Evolutionary conservation across 2,329 filamentous ascomycete genomes (phyloP), one percentile per base, ranked within the genome.

Genomic region (Fusarium sp.): DNA sequence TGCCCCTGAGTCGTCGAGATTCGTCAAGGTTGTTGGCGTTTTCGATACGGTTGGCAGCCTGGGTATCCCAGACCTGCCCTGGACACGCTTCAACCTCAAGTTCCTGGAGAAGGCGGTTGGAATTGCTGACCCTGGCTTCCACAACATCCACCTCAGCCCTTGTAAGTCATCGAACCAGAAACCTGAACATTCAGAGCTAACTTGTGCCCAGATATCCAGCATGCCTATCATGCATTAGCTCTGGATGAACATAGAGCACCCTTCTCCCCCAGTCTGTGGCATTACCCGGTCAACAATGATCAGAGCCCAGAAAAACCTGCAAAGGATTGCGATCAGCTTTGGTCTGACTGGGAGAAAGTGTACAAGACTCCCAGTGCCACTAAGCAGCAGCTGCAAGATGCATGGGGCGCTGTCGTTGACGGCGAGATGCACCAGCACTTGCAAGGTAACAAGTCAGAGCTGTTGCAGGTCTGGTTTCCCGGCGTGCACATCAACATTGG

Each of bases 181-280:
- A 5, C 5, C 64, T 22, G 9, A 3, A 4, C 10, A 14, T 8
- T 36, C 11, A 38, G 10, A 14, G 50, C 69, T 51, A 63, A 75
- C 44, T 18, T 55, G 17, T 48, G 62, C 15, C 31, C 44, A 66
- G 74, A 76, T n/a, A 77, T 87, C 6, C 82, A 86, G 39, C 83
- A 87, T 61, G 86, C 86, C 2, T 88, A 87, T 63, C 86, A 88
- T 44, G 86, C 85, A 1, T 76, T 88, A 0, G 85, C 85, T 3
- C 78, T 88, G 0, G 86, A 88, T 46, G 86, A 88, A 67, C 81
- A 81, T 44, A 80, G 86, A 2, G 69, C 54, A 1, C 68, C 77
- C 1, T 80, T 79, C 43, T 60, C 69, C 0, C 76, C 76, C 1
- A 74, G 74, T 1, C 66, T 80, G 11, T 80, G 77, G 77, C 69